Evolutionary conservation across 2,329 filamentous ascomycete species (phyloP), one percentile per base, ranked within the genome.

Genomic region (Neopestalotiopsis sp.): DNA sequence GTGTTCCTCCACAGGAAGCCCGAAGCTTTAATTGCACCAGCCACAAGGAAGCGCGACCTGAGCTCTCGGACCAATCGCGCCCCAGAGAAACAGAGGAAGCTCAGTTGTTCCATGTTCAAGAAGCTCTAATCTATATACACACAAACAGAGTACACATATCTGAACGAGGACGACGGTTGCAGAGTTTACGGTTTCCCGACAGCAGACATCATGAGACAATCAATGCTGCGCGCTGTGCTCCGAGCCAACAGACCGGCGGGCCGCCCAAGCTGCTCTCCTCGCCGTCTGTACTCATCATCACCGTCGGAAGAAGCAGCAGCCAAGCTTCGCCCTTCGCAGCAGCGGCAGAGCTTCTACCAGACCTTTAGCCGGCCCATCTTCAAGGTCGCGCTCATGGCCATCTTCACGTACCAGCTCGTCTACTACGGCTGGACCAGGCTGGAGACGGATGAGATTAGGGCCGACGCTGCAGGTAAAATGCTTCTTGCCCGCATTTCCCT

Each of bases 401-500:
- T 94, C 67, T 90, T 94, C 76, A 92, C 91, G 1, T 96, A 95
- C 79, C 93, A 96, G 80, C 75, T 92, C n/a, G 80, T 87, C 14
- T 95, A 95, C 81, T 94, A 89, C 83, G 82, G 82, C 14, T 96
- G 93, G 93, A 78, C 88, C 49, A 93, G 91, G 80, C 84, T 95
- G 65, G 93, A 95, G 79, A 87, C 88, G 42, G 86, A 93, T 67
- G 93, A 96, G 81, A 83, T 88, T 68, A 89, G 87, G 75, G 81
- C 82, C 24, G 84, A 89, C 59, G 88, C 87, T 73, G 81, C 87
- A 73, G 86, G 90, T 91, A 75, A 69, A 83, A 76, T 30, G 28
- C 56, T 14, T 40, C 14, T 9, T 20, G 17, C 63, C n/a, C 40
- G 17, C 14, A 32, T 12, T 40, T 4, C 17, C 60, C 24, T 28